Percentiles rank a stretch among this genome's conserved stretches.
phyloP scores from a whole-genome alignment of 1,139 yeast genomes.

The Diutina mesorugosa region DNA sequence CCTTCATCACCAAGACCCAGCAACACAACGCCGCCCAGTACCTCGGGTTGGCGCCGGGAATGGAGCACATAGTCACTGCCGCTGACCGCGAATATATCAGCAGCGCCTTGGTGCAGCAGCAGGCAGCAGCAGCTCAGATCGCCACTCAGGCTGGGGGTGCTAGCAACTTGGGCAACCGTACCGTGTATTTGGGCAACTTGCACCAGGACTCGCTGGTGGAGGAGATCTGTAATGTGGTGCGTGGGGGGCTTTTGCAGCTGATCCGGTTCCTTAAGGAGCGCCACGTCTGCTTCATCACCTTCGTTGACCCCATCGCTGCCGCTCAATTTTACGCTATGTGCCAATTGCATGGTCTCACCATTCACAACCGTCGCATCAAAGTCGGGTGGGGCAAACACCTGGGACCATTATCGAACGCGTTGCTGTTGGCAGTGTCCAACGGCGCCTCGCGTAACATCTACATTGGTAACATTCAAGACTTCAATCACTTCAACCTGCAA shows the following conservation, averaged over 20 bases:
- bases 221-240: conserved; percentile 85
- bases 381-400: conserved; percentile 97
- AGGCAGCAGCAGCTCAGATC: conserved; percentile 61
- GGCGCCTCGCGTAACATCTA: conserved; percentile 91
- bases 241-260: conserved; percentile 82
- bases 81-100: conserved; percentile 54
- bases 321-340: conserved; percentile 88
- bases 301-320: conserved; percentile 84
- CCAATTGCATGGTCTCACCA: conserved; percentile 66
- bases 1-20: conserved; percentile 80
- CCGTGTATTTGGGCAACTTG: conserved; percentile 80
- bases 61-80: conserved; percentile 71
- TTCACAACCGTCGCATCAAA: conserved; percentile 70
- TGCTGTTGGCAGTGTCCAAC: conserved; percentile 77
- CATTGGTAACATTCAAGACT: conserved; percentile 50
- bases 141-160: conserved; percentile 71
- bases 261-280: conserved; percentile 64
- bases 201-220: conserved; percentile 80
- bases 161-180: conserved; percentile 76
- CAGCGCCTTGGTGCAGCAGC: conserved; percentile 50
- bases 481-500: conserved; percentile 37
- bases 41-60: conserved; percentile 80
- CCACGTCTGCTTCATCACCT: conserved; percentile 86
- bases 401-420: conserved; percentile 74
- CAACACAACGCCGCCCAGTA: conserved; percentile 97